A percentile compares a stretch with the other conserved stretches of the same genome.
Evolutionary conservation across 1,284 basidiomycete genomes (phyloP).

Genomic region (Heterobasidion parviporum): DNA sequence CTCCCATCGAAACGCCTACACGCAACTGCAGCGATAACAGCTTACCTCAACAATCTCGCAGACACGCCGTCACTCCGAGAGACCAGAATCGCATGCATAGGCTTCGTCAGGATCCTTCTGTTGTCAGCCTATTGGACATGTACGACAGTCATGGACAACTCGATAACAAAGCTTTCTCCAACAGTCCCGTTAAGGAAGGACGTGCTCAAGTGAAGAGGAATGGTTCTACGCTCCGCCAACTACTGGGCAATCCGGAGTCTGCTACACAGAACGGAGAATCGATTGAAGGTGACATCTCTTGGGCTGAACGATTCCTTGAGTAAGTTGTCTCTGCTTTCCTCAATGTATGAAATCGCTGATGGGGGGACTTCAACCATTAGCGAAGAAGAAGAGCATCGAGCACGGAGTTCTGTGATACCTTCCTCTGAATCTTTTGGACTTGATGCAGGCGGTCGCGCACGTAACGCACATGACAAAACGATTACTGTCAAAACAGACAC

Average conservation of each 20-base stretch:
- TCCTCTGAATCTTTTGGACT: constrained; percentile 17
- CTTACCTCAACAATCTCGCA: constrained; percentile 13
- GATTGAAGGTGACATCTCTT: constrained; percentile 66
- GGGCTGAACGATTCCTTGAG: constrained; percentile 69
- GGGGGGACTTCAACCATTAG: constrained; percentile 4
- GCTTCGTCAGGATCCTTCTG: constrained; percentile 67
- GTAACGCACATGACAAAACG: constrained; percentile 14
- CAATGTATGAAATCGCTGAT: not conserved
- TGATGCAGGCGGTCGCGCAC: constrained; percentile 21
- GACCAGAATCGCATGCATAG: constrained; percentile 46
- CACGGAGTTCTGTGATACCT: constrained; percentile 9
- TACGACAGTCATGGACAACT: constrained; percentile 67
- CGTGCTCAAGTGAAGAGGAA: constrained; percentile 46
- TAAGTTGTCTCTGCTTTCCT: constrained; percentile 23
- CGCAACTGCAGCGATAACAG: constrained; percentile 21
- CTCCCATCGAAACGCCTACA: constrained; percentile 18
- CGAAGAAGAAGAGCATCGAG: constrained; percentile 14
- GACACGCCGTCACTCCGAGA: constrained; percentile 30
- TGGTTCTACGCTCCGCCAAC: constrained; percentile 63
- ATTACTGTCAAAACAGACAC: constrained; percentile 19
- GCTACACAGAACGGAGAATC: constrained; percentile 25
- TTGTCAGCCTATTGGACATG: constrained; percentile 59
- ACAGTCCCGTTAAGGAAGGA: constrained; percentile 41
- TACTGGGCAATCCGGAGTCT: constrained; percentile 49
- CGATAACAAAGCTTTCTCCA: constrained; percentile 53